A percentile compares a stretch with the other conserved stretches of the same genome.
These are phyloP conservation scores for Aspergillus sp. DNA, from an alignment of 2,329 filamentous ascomycete genomes.

Conservation along the genomic window DNA sequence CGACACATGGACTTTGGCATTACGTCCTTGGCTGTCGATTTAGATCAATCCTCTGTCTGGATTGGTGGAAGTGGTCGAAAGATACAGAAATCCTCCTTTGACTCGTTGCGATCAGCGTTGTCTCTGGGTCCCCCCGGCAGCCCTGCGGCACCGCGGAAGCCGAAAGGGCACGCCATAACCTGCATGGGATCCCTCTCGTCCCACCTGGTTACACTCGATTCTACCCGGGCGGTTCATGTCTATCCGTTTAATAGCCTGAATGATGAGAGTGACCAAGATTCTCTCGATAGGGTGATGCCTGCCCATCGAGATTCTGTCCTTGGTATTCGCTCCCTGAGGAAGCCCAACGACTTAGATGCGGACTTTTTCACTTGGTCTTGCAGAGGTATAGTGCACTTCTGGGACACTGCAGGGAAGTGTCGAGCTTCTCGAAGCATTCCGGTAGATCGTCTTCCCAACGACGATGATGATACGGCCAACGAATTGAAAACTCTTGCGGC, in stretches of 20 bases:
- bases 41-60: constrained; percentile 51
- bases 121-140: constrained; percentile 18
- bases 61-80: constrained; percentile 60
- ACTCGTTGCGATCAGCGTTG: constrained; percentile 27
- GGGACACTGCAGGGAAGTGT: constrained; percentile 65
- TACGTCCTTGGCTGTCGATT: constrained; percentile 56
- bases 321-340: constrained; percentile 61
- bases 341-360: constrained; percentile 53
- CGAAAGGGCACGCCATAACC: constrained; percentile 41
- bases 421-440: constrained; percentile 57
- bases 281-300: constrained; percentile 35
- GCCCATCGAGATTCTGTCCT: constrained; percentile 54
- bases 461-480: constrained; percentile 42
- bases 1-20: constrained; percentile 60
- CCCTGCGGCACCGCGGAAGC: constrained; percentile 14
- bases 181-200: constrained; percentile 61
- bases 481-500: constrained; percentile 53
- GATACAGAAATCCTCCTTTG: constrained; percentile 40
- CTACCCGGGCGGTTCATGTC: constrained; percentile 61
- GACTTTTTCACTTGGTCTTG: constrained; percentile 86
- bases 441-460: constrained; percentile 52
- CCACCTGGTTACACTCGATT: constrained; percentile 67
- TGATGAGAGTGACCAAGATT: constrained; percentile 21
- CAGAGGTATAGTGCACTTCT: constrained; percentile 72
- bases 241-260: constrained; percentile 41